Percentiles rank a stretch among this genome's conserved stretches.
These are phyloP conservation scores for Ascochyta rabiei DNA, from an alignment of 2,329 filamentous ascomycete species.

Conservation along the genomic window DNA sequence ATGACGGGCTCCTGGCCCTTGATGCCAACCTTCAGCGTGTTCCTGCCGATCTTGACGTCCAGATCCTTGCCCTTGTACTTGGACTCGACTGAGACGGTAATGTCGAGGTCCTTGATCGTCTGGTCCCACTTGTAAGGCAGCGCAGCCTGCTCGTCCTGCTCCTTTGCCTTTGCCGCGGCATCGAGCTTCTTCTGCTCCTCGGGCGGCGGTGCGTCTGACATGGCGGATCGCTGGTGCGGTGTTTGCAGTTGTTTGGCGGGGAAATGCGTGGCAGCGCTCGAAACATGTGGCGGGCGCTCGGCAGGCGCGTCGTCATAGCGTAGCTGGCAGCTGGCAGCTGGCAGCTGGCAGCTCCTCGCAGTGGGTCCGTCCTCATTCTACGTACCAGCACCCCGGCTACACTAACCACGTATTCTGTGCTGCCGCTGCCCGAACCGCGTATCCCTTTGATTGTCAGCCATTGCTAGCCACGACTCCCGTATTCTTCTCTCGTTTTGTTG, in stretches of 20 bases:
- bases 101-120: slow-evolving; percentile 84
- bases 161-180: slow-evolving; percentile 68
- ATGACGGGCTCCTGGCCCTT: slow-evolving; percentile 89
- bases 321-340: slow-evolving; percentile 19
- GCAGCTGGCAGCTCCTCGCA: slow-evolving; percentile 19
- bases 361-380: slow-evolving; percentile 15
- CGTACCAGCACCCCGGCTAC: slow-evolving; percentile 12
- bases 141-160: slow-evolving; percentile 84
- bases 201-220: slow-evolving; percentile 56
- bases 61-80: slow-evolving; percentile 87
- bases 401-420: slow-evolving; percentile 17
- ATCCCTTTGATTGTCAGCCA: slow-evolving; percentile 16
- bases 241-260: slow-evolving; percentile 10
- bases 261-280: slow-evolving; percentile 9
- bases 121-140: slow-evolving; percentile 98
- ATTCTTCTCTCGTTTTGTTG: slow-evolving; percentile 21
- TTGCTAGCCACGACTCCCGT: slow-evolving; percentile 23
- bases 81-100: slow-evolving; percentile 76
- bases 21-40: slow-evolving; percentile 76
- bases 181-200: slow-evolving; percentile 62
- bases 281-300: slow-evolving; percentile 15
- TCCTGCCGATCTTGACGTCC: slow-evolving; percentile 81
- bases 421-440: slow-evolving; percentile 16
- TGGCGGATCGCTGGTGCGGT: slow-evolving; percentile 23
- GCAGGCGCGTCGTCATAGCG: slow-evolving; percentile 28